Conservation (phyloP, 2,329 filamentous ascomycete species). For the Ascochyta koolunga region DNA sequence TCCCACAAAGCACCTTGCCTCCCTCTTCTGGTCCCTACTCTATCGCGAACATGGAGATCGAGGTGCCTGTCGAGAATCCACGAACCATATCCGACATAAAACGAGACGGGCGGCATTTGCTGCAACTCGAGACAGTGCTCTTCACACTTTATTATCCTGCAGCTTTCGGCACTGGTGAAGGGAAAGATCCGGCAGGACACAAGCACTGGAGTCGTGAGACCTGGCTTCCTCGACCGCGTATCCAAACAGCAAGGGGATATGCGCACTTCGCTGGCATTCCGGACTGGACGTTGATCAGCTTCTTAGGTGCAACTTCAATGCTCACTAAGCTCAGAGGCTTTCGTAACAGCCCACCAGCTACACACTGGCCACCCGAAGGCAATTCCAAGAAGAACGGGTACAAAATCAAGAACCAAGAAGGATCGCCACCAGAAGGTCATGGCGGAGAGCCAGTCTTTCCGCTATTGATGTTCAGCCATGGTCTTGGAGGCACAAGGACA, state of each 20-base stretch:
- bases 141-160: constrained; percentile 71
- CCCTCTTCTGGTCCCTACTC: constrained; percentile 60
- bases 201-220: constrained; percentile 61
- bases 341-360: constrained; percentile 64
- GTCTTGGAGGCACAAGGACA: constrained; percentile 67
- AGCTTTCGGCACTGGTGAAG: constrained; percentile 51
- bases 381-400: constrained; percentile 47
- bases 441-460: constrained; percentile 59
- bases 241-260: constrained; percentile 64
- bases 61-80: constrained; percentile 57
- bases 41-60: constrained; percentile 59
- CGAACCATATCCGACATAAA: constrained; percentile 59
- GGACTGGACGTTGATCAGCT: constrained; percentile 54
- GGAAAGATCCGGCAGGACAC: constrained; percentile 48
- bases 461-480: constrained; percentile 70
- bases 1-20: constrained; percentile 55
- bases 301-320: constrained; percentile 64
- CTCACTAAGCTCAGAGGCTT: constrained; percentile 70
- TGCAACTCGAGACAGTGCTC: constrained; percentile 65
- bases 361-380: constrained; percentile 58
- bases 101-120: constrained; percentile 53
- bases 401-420: constrained; percentile 51
- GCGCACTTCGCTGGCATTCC: constrained; percentile 65
- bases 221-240: constrained; percentile 66
- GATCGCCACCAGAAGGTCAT: constrained; percentile 45